Percentiles rank a stretch among this genome's conserved stretches.
These are phyloP conservation scores for Globisporangium takayamanum DNA, from an alignment of 352 stramenopile genomes.

Conservation along the genomic window DNA sequence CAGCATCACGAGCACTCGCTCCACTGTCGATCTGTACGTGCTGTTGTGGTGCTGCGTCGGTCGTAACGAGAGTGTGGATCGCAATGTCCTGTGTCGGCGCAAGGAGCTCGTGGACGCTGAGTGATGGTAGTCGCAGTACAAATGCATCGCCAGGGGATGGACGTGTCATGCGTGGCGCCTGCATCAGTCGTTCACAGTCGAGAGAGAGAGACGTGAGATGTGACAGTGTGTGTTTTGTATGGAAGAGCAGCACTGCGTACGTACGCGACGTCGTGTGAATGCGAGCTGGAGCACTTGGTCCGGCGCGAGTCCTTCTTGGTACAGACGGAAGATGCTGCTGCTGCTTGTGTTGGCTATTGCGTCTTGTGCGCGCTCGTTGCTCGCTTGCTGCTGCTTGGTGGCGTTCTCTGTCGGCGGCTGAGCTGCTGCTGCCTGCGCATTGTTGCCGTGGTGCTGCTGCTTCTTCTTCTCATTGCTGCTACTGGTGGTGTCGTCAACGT, in stretches of 20 bases:
- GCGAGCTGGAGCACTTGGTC: constrained; percentile 59
- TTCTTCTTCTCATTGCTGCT: not conserved
- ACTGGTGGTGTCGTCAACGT: not conserved
- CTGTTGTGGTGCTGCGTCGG: not conserved
- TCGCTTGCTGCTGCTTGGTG: not conserved
- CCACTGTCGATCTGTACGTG: not conserved
- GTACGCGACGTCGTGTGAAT: constrained; percentile 37
- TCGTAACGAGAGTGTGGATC: constrained; percentile 15
- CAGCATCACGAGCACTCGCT: not conserved
- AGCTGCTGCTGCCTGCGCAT: not conserved
- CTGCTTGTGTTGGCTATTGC: not conserved
- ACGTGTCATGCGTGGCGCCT: constrained; percentile 16
- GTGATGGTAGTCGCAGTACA: constrained; percentile 33
- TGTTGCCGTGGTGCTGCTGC: not conserved
- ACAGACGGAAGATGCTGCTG: constrained; percentile 44
- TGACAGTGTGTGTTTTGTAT: not conserved
- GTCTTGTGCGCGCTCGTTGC: not conserved
- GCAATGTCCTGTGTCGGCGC: constrained; percentile 15
- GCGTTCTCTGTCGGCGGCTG: too few species aligned
- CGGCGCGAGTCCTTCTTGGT: constrained; percentile 40
- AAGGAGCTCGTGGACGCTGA: constrained; percentile 35
- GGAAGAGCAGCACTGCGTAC: not conserved
- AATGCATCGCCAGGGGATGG: constrained; percentile 37
- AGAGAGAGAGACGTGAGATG: not conserved
- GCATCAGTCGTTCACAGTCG: not conserved